phyloP scores from a whole-genome alignment of 192 early-diverging fungal genomes.

The Kappamyces sp. region DNA sequence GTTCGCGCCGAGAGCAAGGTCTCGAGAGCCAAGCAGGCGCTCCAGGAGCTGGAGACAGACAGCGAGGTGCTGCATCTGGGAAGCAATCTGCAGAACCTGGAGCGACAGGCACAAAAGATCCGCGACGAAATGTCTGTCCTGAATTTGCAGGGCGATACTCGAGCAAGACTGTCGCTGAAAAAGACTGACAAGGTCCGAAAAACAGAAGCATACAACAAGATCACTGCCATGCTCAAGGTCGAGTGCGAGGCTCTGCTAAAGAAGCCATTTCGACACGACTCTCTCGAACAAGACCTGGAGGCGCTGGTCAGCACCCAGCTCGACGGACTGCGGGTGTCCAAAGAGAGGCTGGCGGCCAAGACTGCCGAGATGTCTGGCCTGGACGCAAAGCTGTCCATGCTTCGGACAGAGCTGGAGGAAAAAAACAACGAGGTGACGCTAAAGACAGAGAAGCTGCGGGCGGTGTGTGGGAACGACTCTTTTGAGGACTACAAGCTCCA shows the following conservation, averaged over 20 bases:
- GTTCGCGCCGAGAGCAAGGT: too few species aligned
- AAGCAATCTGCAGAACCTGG: slow-evolving; percentile 27
- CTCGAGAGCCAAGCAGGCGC: too few species aligned
- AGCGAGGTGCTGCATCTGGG: too few species aligned
- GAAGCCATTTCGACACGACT: not conserved
- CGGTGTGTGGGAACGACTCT: slow-evolving; percentile 18
- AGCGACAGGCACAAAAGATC: slow-evolving; percentile 33
- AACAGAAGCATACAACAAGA: slow-evolving; percentile 20
- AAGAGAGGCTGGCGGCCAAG: slow-evolving; percentile 3
- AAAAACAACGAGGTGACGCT: slow-evolving; percentile 14
- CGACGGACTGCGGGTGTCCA: not conserved
- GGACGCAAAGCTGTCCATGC: slow-evolving; percentile 19
- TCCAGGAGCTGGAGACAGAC: too few species aligned
- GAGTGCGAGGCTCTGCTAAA: not conserved
- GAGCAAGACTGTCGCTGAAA: slow-evolving; percentile 55
- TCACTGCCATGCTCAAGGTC: not conserved
- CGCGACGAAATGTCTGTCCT: slow-evolving; percentile 53
- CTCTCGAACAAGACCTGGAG: not conserved
- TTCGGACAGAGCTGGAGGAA: slow-evolving; percentile 1
- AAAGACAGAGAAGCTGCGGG: slow-evolving; percentile 11
- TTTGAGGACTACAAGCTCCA: slow-evolving; percentile 15
- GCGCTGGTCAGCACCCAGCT: not conserved
- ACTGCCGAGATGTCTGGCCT: slow-evolving; percentile 13
- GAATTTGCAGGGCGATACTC: slow-evolving; percentile 55
- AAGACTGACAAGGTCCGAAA: slow-evolving; percentile 44